These are phyloP conservation scores for Candida insectorum DNA, from an alignment of 805 yeast species.

Conservation along the genomic window DNA sequence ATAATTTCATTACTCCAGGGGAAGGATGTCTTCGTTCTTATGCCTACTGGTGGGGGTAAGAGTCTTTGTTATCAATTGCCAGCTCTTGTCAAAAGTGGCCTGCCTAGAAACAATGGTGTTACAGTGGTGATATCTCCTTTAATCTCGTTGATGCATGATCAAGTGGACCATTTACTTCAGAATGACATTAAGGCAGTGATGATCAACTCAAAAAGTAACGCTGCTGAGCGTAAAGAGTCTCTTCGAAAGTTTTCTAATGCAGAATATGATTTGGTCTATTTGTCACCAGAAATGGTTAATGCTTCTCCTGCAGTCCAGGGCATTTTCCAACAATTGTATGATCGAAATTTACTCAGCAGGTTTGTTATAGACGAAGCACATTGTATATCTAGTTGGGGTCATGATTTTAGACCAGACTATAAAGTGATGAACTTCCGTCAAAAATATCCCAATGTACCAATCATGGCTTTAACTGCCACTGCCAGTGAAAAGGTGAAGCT, in stretches of 20 bases:
- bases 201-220: conserved; percentile 74
- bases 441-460: conserved; percentile 75
- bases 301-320: conserved; percentile 66
- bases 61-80: conserved; percentile 95
- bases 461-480: conserved; percentile 96
- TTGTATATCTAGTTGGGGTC: conserved; percentile 98
- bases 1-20: conserved; percentile 74
- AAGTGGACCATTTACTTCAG: conserved; percentile 72
- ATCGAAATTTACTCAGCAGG: conserved; percentile 62
- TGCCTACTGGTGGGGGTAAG: conserved; percentile 99
- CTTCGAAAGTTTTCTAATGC: conserved; percentile 64
- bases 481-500: conserved; percentile 86
- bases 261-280: conserved; percentile 68
- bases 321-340: conserved; percentile 57
- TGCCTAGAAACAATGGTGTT: conserved; percentile 78
- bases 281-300: conserved; percentile 93
- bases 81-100: conserved; percentile 75
- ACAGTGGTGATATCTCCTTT: conserved; percentile 93
- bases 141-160: conserved; percentile 96
- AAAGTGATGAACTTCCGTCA: conserved; percentile 74
- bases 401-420: conserved; percentile 96
- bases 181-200: conserved; percentile 77
- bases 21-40: conserved; percentile 85
- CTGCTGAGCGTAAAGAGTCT: conserved; percentile 60
- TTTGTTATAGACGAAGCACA: conserved; percentile 97